These are phyloP conservation scores for Leccinum arenicola DNA, from an alignment of 768 basidiomycete species.

Conservation along the genomic window DNA sequence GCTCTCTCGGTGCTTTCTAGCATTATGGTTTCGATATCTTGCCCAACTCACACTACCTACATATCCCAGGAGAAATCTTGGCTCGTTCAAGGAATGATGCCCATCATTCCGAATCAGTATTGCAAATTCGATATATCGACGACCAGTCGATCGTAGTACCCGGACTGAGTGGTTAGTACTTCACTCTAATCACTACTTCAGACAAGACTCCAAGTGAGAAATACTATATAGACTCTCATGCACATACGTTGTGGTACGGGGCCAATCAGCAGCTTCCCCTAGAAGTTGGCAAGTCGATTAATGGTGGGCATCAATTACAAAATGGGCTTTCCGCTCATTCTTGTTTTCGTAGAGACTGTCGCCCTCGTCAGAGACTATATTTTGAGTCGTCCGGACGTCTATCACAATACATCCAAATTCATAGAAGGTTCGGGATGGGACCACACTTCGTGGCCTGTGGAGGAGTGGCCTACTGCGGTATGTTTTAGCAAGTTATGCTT, in stretches of 20 bases:
- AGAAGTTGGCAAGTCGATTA: slow-evolving; percentile 54
- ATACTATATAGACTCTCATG: slow-evolving; percentile 77
- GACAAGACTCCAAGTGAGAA: neutral
- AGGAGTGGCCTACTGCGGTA: slow-evolving; percentile 69
- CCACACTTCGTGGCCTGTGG: slow-evolving; percentile 70
- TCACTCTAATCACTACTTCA: neutral
- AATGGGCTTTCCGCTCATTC: neutral
- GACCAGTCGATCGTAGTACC: slow-evolving; percentile 65
- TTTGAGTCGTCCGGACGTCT: slow-evolving; percentile 52
- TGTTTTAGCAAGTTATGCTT: slow-evolving; percentile 19
- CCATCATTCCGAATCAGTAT: slow-evolving; percentile 20
- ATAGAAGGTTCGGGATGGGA: slow-evolving; percentile 90
- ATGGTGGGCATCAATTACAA: slow-evolving; percentile 40
- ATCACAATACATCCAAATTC: slow-evolving; percentile 53
- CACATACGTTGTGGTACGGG: slow-evolving; percentile 77
- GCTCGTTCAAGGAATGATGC: slow-evolving; percentile 35
- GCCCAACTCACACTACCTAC: slow-evolving; percentile 3
- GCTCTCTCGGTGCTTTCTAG: slow-evolving; percentile 48
- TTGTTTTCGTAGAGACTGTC: slow-evolving; percentile 52
- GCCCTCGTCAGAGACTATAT: slow-evolving; percentile 61
- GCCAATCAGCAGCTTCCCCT: slow-evolving; percentile 61
- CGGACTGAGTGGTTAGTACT: slow-evolving; percentile 61
- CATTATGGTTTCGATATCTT: neutral
- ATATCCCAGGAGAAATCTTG: slow-evolving; percentile 39
- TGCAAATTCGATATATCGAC: slow-evolving; percentile 48